Evolutionary conservation across 2,329 filamentous ascomycete genomes (phyloP).

Genomic region (Arthrocladium fulminans): DNA sequence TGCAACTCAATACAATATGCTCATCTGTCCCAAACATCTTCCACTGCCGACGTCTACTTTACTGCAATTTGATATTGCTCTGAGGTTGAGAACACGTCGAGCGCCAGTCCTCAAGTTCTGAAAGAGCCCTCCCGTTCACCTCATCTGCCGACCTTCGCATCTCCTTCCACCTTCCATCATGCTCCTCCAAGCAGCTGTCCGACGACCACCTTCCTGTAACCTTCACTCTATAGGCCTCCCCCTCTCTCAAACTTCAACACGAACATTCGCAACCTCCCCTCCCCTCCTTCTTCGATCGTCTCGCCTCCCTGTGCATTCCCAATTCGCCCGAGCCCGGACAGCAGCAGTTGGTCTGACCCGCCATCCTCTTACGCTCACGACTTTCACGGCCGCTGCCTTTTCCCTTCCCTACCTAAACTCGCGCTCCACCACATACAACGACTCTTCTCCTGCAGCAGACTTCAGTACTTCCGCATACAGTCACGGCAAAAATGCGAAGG

Average conservation of each 20-base stretch:
- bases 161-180: not conserved
- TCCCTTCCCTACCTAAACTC: slow-evolving; percentile 18
- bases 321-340: not conserved
- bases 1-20: too few species aligned
- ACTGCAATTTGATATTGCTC: too few species aligned
- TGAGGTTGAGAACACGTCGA: too few species aligned
- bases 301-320: not conserved
- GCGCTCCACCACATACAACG: slow-evolving; percentile 11
- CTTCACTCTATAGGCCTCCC: slow-evolving; percentile 8
- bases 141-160: not conserved
- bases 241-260: slow-evolving; percentile 6
- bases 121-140: too few species aligned
- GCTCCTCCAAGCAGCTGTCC: slow-evolving; percentile 17
- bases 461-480: slow-evolving; percentile 18
- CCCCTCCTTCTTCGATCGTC: not conserved
- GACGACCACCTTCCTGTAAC: slow-evolving; percentile 11
- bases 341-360: not conserved
- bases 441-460: slow-evolving; percentile 11
- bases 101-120: too few species aligned
- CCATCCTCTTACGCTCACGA: slow-evolving; percentile 2
- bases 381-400: slow-evolving; percentile 18
- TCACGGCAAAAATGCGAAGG: slow-evolving; percentile 19
- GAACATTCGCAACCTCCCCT: slow-evolving; percentile 7
- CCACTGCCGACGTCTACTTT: too few species aligned
- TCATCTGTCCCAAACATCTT: too few species aligned